Evolutionary conservation across 768 basidiomycete genomes (phyloP).

Genomic region (Kwoniella botswanensis): DNA sequence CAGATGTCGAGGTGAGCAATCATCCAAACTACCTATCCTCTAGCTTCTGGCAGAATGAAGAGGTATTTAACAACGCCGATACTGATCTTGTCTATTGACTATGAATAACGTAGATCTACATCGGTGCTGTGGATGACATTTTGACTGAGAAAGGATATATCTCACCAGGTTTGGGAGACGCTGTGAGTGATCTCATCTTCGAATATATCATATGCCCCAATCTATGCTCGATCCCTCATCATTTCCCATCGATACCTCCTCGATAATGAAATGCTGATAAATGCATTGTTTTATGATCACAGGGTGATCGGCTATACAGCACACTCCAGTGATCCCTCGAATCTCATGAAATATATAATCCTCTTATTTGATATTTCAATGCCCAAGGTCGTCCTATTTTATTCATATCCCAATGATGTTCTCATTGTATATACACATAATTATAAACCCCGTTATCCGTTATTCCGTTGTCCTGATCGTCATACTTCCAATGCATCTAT

Average conservation of each 20-base stretch:
- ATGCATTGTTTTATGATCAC: neutral
- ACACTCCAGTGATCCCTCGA: slow-evolving; percentile 58
- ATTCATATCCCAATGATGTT: no score
- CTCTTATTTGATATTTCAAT: no score
- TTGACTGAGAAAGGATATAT: slow-evolving; percentile 80
- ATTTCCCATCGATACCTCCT: neutral
- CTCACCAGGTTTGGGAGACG: slow-evolving; percentile 87
- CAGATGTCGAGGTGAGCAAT: slow-evolving; percentile 73
- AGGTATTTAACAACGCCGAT: neutral
- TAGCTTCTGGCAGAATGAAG: neutral
- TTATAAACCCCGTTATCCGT: no score
- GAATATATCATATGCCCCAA: no score
- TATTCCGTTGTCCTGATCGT: no score
- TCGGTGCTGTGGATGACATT: slow-evolving; percentile 75
- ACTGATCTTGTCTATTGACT: neutral
- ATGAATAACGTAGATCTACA: slow-evolving; percentile 71
- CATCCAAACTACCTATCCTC: neutral
- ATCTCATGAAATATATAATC: no score
- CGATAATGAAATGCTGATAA: neutral
- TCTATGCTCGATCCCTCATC: neutral
- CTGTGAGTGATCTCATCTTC: slow-evolving; percentile 63
- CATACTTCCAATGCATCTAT: no score
- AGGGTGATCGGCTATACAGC: slow-evolving; percentile 87
- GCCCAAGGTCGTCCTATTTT: no score
- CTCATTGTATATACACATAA: no score